Percentiles rank a stretch among this genome's conserved stretches.
These are phyloP conservation scores for Rubroshorea leprosula DNA, from an alignment of 345 rosid genomes.

Conservation along the genomic window DNA sequence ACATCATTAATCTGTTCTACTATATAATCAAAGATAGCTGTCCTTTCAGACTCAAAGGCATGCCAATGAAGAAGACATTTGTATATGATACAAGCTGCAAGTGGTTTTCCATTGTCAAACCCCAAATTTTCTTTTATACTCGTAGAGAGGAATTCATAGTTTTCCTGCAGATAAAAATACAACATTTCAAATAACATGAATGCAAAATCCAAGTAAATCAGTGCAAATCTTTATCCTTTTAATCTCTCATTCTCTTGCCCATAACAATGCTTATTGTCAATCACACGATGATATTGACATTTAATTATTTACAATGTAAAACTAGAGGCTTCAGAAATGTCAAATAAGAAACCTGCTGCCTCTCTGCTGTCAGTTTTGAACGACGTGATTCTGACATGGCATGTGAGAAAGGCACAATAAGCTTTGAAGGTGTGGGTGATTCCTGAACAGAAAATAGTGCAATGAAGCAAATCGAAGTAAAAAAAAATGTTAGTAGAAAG, in stretches of 20 bases:
- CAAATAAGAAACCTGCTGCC: slow-evolving; percentile 55
- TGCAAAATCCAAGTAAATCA: slow-evolving; percentile 16
- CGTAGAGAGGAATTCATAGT: slow-evolving; percentile 73
- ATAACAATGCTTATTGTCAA: not conserved
- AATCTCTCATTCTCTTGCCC: not conserved
- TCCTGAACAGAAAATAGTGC: slow-evolving; percentile 46
- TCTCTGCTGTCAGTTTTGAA: slow-evolving; percentile 76
- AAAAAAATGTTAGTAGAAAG: slow-evolving; percentile 1
- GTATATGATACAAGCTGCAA: slow-evolving; percentile 85
- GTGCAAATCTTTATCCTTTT: not conserved
- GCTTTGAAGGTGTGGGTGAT: slow-evolving; percentile 86
- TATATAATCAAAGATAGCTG: slow-evolving; percentile 76
- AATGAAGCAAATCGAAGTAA: slow-evolving; percentile 10
- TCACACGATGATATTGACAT: slow-evolving; percentile 1
- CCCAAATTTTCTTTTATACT: slow-evolving; percentile 86
- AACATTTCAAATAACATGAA: slow-evolving; percentile 10
- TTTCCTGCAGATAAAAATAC: slow-evolving; percentile 52
- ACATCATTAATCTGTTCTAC: slow-evolving; percentile 86
- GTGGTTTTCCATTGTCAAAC: slow-evolving; percentile 71
- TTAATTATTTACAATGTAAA: slow-evolving; percentile 8
- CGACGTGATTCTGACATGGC: slow-evolving; percentile 73
- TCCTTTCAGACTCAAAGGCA: slow-evolving; percentile 88
- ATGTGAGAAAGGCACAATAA: slow-evolving; percentile 56
- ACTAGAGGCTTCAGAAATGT: slow-evolving; percentile 11
- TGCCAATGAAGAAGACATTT: slow-evolving; percentile 94